These are phyloP conservation scores for Fusarium sp. DNA, from an alignment of 2,329 filamentous ascomycete species.

Conservation along the genomic window DNA sequence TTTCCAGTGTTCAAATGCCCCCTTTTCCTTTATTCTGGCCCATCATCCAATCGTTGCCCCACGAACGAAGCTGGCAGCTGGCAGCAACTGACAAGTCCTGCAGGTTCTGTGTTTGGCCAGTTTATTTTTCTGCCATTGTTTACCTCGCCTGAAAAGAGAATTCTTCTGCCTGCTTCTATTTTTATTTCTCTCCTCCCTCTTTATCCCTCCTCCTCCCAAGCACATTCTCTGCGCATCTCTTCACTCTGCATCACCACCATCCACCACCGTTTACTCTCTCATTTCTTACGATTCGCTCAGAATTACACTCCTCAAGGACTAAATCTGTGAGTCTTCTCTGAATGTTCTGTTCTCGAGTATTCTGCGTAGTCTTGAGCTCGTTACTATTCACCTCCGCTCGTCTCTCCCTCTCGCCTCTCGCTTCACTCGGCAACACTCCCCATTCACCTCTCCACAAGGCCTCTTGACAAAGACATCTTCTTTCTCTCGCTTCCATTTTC, in stretches of 20 bases:
- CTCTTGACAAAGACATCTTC: not conserved
- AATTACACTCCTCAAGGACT: too few relatives aligned
- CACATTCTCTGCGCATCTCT: slow-evolving; percentile 26
- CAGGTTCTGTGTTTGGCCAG: slow-evolving; percentile 5
- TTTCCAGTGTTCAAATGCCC: not conserved
- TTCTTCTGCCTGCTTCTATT: slow-evolving; percentile 16
- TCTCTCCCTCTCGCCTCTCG: too few relatives aligned
- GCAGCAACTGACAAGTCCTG: slow-evolving; percentile 18
- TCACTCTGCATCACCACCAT: not conserved
- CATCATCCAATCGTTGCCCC: slow-evolving; percentile 35
- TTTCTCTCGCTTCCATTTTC: not conserved
- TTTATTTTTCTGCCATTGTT: slow-evolving; percentile 26
- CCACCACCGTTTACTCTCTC: too few relatives aligned
- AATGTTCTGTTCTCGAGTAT: not conserved
- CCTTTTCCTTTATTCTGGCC: slow-evolving; percentile 7
- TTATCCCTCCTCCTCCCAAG: slow-evolving; percentile 8
- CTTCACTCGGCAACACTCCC: not conserved
- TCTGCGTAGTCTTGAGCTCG: not conserved
- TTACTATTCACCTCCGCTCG: too few relatives aligned
- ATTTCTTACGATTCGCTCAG: too few relatives aligned
- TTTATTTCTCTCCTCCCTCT: slow-evolving; percentile 11
- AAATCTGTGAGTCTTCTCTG: slow-evolving; percentile 27
- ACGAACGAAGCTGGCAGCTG: slow-evolving; percentile 31
- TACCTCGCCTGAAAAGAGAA: slow-evolving; percentile 29
- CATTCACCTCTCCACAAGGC: not conserved